A percentile compares a stretch with the other conserved stretches of the same genome.
Evolutionary conservation across 2,329 filamentous ascomycete genomes (phyloP).

Genomic region (Onygena corvina): DNA sequence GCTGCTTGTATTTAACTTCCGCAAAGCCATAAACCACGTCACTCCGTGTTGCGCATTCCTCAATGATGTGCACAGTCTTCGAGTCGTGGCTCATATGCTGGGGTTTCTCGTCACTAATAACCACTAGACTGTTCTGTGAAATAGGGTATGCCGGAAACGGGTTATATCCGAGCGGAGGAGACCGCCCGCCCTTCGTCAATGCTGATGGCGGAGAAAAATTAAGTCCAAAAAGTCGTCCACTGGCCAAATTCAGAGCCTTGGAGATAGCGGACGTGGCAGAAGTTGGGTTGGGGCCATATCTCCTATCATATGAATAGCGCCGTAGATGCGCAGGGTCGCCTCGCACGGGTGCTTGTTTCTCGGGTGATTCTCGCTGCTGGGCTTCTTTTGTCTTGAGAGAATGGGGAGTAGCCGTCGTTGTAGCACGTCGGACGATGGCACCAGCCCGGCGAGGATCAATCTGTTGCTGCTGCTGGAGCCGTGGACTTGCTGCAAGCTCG

Average conservation of each 20-base stretch:
- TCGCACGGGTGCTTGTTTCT: slow-evolving; percentile 53
- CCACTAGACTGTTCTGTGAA: slow-evolving; percentile 55
- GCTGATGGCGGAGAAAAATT: slow-evolving; percentile 40
- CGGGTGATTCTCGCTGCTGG: slow-evolving; percentile 61
- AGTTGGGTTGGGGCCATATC: slow-evolving; percentile 59
- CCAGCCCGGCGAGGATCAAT: slow-evolving; percentile 45
- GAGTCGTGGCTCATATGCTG: slow-evolving; percentile 65
- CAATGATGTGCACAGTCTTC: slow-evolving; percentile 65
- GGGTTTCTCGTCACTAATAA: slow-evolving; percentile 51
- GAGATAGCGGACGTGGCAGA: slow-evolving; percentile 85
- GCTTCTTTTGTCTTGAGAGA: slow-evolving; percentile 43
- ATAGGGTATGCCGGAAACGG: slow-evolving; percentile 78
- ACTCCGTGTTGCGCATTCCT: slow-evolving; percentile 83
- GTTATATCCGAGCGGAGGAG: slow-evolving; percentile 41
- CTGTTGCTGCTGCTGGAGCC: slow-evolving; percentile 40
- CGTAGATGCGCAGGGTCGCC: slow-evolving; percentile 55
- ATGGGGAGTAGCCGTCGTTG: slow-evolving; percentile 58
- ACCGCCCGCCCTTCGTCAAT: slow-evolving; percentile 35
- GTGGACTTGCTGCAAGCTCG: slow-evolving; percentile 75
- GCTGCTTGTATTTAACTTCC: slow-evolving; percentile 94
- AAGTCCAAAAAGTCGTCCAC: slow-evolving; percentile 44
- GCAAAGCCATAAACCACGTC: slow-evolving; percentile 97
- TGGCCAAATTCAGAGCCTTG: slow-evolving; percentile 90
- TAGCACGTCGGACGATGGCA: slow-evolving; percentile 60
- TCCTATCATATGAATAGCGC: slow-evolving; percentile 67